Base-by-base conservation (phyloP, 768 basidiomycete species). In the Boletus coccyginus region DNA sequence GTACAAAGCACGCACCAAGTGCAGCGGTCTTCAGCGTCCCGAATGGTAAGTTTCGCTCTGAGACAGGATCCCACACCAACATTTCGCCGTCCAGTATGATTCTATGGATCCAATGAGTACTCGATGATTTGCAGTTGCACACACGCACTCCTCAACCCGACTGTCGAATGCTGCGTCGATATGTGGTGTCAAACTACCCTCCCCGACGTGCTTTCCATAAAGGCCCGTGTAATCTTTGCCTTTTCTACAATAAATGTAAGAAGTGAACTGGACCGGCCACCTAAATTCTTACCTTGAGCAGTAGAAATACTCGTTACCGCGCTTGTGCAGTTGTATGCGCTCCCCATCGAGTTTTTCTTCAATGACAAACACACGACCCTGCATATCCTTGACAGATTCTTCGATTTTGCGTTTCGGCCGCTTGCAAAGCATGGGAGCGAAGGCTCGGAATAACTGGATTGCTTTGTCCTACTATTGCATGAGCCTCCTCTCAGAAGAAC, bases 291-390 rank as follows among this genome's bases (percentile, higher is more conserved):
- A 91, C 87, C 95, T 82, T 19, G 97, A 98, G 68, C 88, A 95
- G 64, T 96, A 98, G 62, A 88, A 91, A 67, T 91, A 98, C 67
- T 92, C 86, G 56, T 91, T 89, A 0, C 92, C 93, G 46, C 90
- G 80, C 70, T 92, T 98, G 66, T 99, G 97, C 53, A 99, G 62
- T 69, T 98, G 97, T 74, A 99, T 94, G 35, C 97, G 78, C 70
- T 99, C 97, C 3, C 97, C 97, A 63, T 99, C 97, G 3, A 98
- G 79, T 69, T 98, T 99, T 74, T 99, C 97, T 69, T 99, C 97
- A 38, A 99, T 89, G 58, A 93, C 75, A 66, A 99, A 99, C 42
- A 85, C 81, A 8, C 77, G 70, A 10, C 84, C 83, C 19, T 82
- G 83, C 87, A 99, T 95, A 55, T 88, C 83, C 62, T 87, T 90